phyloP scores from a whole-genome alignment of 306 rosid genomes.

The Trifolium subterraneum region DNA sequence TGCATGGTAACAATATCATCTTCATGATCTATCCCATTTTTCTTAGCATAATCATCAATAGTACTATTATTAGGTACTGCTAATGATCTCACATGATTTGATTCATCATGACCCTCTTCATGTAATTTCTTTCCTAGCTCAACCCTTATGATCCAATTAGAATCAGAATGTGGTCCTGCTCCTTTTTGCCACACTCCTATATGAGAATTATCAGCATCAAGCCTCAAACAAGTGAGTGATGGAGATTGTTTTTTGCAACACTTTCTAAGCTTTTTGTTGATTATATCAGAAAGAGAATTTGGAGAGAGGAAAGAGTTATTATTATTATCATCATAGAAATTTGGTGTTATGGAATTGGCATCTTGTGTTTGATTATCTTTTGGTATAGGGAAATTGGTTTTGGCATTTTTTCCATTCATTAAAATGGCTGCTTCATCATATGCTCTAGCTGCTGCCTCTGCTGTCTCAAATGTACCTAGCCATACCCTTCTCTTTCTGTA shows the following conservation, averaged over 20 bases:
- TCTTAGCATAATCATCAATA: constrained; percentile 20
- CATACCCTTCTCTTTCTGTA: constrained; percentile 95
- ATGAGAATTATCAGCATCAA: constrained; percentile 87
- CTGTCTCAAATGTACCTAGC: constrained; percentile 97
- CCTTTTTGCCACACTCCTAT: constrained; percentile 98
- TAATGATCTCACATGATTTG: constrained; percentile 2
- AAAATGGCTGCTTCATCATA: constrained; percentile 93
- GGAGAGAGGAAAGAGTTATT: constrained; percentile 56
- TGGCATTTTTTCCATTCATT: constrained; percentile 91
- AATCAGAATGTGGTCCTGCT: constrained; percentile 68
- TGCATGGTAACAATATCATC: constrained; percentile 81
- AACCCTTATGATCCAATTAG: constrained; percentile 90
- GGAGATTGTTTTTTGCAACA: constrained; percentile 88
- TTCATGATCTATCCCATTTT: constrained; percentile 46
- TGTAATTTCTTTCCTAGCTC: constrained; percentile 71
- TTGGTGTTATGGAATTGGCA: not conserved
- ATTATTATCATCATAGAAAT: not conserved
- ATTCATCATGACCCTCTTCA: constrained; percentile 15
- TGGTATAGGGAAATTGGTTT: constrained; percentile 75
- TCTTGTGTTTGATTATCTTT: constrained; percentile 34
- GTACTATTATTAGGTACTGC: not conserved
- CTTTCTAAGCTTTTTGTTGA: constrained; percentile 74
- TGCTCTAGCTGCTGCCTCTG: constrained; percentile 95
- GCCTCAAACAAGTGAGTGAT: constrained; percentile 87
- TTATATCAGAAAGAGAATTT: constrained; percentile 78